These are phyloP conservation scores for Phytophthora pini DNA, from an alignment of 352 stramenopile species.

Conservation along the genomic window DNA sequence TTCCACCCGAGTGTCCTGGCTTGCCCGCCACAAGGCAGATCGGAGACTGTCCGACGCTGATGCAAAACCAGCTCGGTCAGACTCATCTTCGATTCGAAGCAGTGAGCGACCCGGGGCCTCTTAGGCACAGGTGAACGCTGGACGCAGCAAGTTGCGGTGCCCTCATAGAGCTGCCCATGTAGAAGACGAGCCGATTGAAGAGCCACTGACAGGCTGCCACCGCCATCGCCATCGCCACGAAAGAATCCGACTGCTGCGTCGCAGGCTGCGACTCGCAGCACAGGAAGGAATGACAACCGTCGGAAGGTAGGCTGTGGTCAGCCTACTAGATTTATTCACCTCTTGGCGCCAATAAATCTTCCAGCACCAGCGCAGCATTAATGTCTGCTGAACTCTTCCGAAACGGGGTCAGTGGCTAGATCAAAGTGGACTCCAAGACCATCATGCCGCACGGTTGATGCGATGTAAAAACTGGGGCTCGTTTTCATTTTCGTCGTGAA, in stretches of 20 bases:
- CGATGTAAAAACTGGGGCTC: no score
- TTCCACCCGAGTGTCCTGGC: slow-evolving; percentile 4
- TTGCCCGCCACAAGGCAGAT: slow-evolving; percentile 14
- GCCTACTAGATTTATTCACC: slow-evolving; percentile 17
- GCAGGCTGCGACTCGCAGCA: not conserved
- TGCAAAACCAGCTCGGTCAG: not conserved
- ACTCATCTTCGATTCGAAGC: slow-evolving; percentile 7
- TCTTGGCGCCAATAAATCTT: not conserved
- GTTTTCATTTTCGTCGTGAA: no score
- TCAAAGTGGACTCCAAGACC: no score
- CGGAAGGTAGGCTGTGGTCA: not conserved
- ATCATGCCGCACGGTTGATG: no score
- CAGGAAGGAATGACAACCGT: not conserved
- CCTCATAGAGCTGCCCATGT: not conserved
- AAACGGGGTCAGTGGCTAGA: no score
- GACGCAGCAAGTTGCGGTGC: not conserved
- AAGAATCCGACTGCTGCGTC: slow-evolving; percentile 13
- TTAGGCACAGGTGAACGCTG: slow-evolving; percentile 26
- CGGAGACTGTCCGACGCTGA: slow-evolving; percentile 12
- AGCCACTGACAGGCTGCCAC: slow-evolving; percentile 1
- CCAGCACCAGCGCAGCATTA: not conserved
- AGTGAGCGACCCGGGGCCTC: not conserved
- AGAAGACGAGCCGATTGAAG: slow-evolving; percentile 13
- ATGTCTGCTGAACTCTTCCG: no score
- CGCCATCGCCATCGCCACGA: slow-evolving; percentile 11